Evolutionary conservation across 306 rosid species (phyloP).

Genomic region (Malus fusca): DNA sequence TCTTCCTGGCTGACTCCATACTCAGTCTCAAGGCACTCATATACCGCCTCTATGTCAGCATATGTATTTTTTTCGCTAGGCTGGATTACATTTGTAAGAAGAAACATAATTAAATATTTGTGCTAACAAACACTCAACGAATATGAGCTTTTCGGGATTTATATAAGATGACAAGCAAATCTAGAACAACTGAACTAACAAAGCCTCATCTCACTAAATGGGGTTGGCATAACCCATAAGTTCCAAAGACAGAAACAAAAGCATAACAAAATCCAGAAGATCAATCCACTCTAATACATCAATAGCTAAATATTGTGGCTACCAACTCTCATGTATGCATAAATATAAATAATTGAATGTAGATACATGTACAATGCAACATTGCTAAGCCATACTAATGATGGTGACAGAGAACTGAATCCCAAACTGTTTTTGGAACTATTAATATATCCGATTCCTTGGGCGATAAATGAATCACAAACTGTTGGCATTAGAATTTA

Average conservation of each 20-base stretch:
- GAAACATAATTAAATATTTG: neutral
- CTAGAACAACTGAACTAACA: neutral
- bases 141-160: neutral
- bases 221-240: neutral
- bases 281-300: conserved; percentile 5
- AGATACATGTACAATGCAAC: neutral
- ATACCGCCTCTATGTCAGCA: conserved; percentile 93
- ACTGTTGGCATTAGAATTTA: neutral
- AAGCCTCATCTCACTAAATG: neutral
- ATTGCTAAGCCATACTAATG: neutral
- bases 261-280: neutral
- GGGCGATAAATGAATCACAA: neutral
- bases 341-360: neutral
- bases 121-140: neutral
- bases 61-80: conserved; percentile 95
- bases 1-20: conserved; percentile 98
- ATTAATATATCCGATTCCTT: neutral
- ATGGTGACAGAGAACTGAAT: neutral
- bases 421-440: neutral
- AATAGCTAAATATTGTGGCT: neutral
- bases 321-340: neutral
- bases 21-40: conserved; percentile 82
- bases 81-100: conserved; percentile 36
- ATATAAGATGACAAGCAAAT: neutral
- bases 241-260: neutral